A percentile compares a stretch with the other conserved stretches of the same genome.
These are phyloP conservation scores for Penicillium sclerotiorum DNA, from an alignment of 2,329 filamentous ascomycete species.

Conservation along the genomic window DNA sequence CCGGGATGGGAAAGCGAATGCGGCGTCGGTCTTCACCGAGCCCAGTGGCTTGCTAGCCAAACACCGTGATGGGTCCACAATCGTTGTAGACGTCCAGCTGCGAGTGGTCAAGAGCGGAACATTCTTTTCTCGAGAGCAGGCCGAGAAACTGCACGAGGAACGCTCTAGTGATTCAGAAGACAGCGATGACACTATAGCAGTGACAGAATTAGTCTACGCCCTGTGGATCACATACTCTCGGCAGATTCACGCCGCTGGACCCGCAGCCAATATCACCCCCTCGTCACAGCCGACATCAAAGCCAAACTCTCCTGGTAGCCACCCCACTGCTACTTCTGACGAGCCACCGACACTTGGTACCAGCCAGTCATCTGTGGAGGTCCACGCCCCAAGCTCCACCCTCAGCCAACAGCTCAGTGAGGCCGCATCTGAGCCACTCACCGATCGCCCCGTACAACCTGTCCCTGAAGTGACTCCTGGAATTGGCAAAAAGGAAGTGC, in stretches of 20 bases:
- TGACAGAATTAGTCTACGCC: constrained; percentile 84
- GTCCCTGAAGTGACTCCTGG: constrained; percentile 31
- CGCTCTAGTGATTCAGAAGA: constrained; percentile 56
- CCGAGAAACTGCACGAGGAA: constrained; percentile 65
- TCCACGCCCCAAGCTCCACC: constrained; percentile 48
- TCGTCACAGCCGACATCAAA: constrained; percentile 64
- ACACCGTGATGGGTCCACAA: constrained; percentile 87
- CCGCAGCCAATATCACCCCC: constrained; percentile 57
- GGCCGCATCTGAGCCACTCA: constrained; percentile 50
- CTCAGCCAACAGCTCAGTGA: constrained; percentile 55
- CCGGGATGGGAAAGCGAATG: constrained; percentile 79
- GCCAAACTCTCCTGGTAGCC: constrained; percentile 57
- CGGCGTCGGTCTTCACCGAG: constrained; percentile 74
- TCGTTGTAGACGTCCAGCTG: constrained; percentile 96
- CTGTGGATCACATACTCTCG: constrained; percentile 97
- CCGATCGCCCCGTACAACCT: constrained; percentile 44
- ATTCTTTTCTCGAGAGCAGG: constrained; percentile 59
- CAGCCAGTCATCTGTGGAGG: constrained; percentile 33
- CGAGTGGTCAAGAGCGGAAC: constrained; percentile 90
- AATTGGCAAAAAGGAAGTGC: constrained; percentile 35
- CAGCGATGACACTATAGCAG: constrained; percentile 47
- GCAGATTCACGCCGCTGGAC: constrained; percentile 77
- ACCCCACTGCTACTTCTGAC: constrained; percentile 73
- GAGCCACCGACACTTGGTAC: constrained; percentile 51
- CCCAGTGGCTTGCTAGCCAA: constrained; percentile 82